A percentile compares a stretch with the other conserved stretches of the same genome.
phyloP scores from a whole-genome alignment of 495 filamentous ascomycete species.

The Hypoxylon fuscum region DNA sequence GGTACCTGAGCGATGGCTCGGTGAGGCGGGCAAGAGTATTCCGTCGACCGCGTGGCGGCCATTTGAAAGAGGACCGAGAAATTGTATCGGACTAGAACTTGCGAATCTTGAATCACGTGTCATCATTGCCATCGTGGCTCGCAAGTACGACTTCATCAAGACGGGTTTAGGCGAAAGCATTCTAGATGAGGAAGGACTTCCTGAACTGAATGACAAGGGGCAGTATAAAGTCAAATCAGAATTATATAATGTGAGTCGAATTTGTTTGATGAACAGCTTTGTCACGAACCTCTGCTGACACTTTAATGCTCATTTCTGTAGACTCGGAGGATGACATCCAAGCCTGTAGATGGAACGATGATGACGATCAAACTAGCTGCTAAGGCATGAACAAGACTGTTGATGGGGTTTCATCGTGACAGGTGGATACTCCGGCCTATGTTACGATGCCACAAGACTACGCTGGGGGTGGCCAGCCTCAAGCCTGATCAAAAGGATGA shows the following conservation, averaged over 20 bases:
- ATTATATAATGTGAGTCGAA: slow-evolving; percentile 56
- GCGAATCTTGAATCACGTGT: slow-evolving; percentile 54
- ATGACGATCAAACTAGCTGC: slow-evolving; percentile 22
- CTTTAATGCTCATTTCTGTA: neutral
- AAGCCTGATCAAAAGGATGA: too few species aligned
- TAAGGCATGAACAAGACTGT: neutral
- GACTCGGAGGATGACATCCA: slow-evolving; percentile 27
- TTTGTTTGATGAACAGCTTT: neutral
- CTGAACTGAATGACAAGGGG: slow-evolving; percentile 48
- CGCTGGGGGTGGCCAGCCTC: too few species aligned
- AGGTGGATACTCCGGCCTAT: too few species aligned
- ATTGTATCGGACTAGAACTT: slow-evolving; percentile 68
- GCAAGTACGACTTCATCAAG: slow-evolving; percentile 56
- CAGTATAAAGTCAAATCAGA: slow-evolving; percentile 51
- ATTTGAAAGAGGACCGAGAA: slow-evolving; percentile 64
- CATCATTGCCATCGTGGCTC: slow-evolving; percentile 49
- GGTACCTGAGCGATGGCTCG: slow-evolving; percentile 68
- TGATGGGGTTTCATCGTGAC: too few species aligned
- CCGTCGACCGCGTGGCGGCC: slow-evolving; percentile 58
- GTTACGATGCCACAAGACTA: too few species aligned
- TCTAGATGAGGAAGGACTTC: slow-evolving; percentile 21
- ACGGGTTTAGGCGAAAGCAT: slow-evolving; percentile 52
- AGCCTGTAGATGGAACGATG: slow-evolving; percentile 25
- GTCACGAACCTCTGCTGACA: neutral
- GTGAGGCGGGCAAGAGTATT: slow-evolving; percentile 32